A percentile compares a stretch with the other conserved stretches of the same genome.
These are phyloP conservation scores for Evernia prunastri DNA, from an alignment of 495 filamentous ascomycete genomes.

Conservation along the genomic window DNA sequence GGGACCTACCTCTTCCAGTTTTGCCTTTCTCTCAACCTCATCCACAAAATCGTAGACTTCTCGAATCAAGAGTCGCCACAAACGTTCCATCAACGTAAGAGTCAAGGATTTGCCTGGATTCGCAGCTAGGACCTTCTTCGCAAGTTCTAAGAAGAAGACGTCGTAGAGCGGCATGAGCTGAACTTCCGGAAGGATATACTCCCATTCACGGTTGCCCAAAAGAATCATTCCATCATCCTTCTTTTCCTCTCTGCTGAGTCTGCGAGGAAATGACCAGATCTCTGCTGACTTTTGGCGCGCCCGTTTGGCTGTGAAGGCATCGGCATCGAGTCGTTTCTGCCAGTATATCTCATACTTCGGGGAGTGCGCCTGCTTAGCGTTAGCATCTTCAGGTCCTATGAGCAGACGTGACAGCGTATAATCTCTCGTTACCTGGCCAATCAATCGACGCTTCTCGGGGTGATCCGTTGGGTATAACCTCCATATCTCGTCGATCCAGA, in stretches of 20 bases:
- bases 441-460: not conserved
- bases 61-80: not conserved
- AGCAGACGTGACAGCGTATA: not conserved
- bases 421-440: not conserved
- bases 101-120: not conserved
- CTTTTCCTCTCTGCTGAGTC: not conserved
- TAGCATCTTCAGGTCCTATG: not conserved
- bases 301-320: not conserved
- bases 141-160: not conserved
- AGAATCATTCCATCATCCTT: not conserved
- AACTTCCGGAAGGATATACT: not conserved
- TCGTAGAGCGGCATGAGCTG: not conserved
- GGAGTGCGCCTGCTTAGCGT: not conserved
- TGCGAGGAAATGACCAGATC: not conserved
- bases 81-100: not conserved
- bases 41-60: not conserved
- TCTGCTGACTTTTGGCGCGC: not conserved
- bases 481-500: not conserved
- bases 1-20: not conserved
- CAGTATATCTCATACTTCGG: not conserved
- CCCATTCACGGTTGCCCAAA: not conserved
- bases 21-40: not conserved
- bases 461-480: not conserved
- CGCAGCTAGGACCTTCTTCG: not conserved
- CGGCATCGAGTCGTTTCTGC: not conserved